Base-by-base conservation (phyloP, 78 protist genomes). In the Dictyostelium brefeldianum region DNA sequence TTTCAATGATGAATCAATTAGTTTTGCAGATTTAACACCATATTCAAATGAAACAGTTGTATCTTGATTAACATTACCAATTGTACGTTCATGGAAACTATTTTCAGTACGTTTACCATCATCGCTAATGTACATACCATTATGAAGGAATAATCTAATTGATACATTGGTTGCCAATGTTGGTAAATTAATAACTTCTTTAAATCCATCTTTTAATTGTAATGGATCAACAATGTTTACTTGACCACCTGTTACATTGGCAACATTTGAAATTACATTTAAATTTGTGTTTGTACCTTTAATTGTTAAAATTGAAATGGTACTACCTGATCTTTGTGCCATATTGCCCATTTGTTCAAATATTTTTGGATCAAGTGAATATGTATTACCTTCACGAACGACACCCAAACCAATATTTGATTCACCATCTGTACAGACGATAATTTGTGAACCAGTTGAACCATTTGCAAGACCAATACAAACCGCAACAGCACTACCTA, bases 381-480 rank as follows among this genome's bases (percentile, higher is more conserved):
- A 36, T 36, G 43, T 36, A 36, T 36, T 36, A 4, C 17, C 15
- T 27, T 54, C 83, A 22, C 94, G 96, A 14, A 75, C 36, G 9
- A 78, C 31, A 20, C 97, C 97, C 0, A 96, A 3, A 57, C 97
- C 97, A 5, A 94, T 31, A 83, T 97, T 97, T 4, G 95, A 29
- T 25, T 64, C 80, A 31, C 98, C 98, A 73, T 97, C 98, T 5
- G 98, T 96, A 81, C 94, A 81, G 14, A 97, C 6, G 7, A 97
- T 41, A 73, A 97, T 78, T 69, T 91, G 89, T 12, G 90, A 71
- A 36, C 93, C 95, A 46, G 78, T 67, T 4, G 20, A 3, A 2
- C 83, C 50, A 36, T 36, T 36, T 4, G 96, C 89, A 31, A 95
- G 56, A 41, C 95, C 98, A 50, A 90, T 71, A 54, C 94, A 89